Evolutionary conservation across 352 stramenopile species (phyloP), one percentile per base, ranked within the genome.

Genomic region (Phytophthora gonapodyides): DNA sequence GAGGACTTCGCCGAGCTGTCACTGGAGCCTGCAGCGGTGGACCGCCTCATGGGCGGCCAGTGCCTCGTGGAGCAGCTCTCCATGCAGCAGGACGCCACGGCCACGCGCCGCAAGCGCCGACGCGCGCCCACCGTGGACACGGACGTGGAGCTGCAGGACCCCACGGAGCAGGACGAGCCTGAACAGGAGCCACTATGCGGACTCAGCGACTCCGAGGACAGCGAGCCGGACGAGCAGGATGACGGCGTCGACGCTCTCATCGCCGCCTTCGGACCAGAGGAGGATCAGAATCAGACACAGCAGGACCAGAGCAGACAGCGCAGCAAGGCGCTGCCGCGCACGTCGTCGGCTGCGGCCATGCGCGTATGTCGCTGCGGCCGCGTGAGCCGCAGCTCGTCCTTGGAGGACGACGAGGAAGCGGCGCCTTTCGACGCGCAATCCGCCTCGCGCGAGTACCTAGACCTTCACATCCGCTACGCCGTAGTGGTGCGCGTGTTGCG

Each of bases 11-110:
- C 69, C 17, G 67, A 81, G 46, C 49, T 77, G 43, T 57, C 70
- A 44, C 73, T 79, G 16, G 65, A 73, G 16, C 44, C 64, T 1
- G 54, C 67, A 0, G 57, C 67, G 1, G 61, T 80, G 10, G 65
- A 82, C 48, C 73, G 76, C 5, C 68, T 85, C 52, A 75, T 82
- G 57, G 62, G 64, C 6, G 73, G 70, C 47, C 61, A 78, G 45
- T 85, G 73, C 31, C 71, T 85, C 35, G 62, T 85, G 48, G 67
- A 70, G 48, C 70, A 80, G 50, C 61, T 80, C 44, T 58, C 60
- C 9, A 49, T 33, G 30, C 43, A 60, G 17, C 52, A 64, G 10
- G 43, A 64, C 13, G 34, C 19, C 16, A 62, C 36, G 31, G 34
- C 19, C 16, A 62, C 36, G 31, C 48, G 43, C 17, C 58, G 58